These are phyloP conservation scores for Hyaloscypha variabilis DNA, from an alignment of 495 filamentous ascomycete genomes.

Conservation along the genomic window DNA sequence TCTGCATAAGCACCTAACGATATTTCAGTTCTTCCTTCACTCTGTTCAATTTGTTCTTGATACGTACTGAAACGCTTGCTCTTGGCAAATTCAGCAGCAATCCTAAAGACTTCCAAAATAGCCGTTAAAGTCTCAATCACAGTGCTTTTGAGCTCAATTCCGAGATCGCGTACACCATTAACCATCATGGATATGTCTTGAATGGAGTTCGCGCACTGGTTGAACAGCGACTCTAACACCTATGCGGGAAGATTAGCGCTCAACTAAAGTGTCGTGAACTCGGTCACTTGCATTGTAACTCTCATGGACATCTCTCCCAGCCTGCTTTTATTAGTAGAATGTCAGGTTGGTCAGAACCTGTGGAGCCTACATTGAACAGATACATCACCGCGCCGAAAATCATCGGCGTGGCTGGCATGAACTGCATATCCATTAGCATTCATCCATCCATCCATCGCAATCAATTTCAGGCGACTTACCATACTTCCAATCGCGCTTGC, in stretches of 20 bases:
- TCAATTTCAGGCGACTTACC: conserved; percentile 1
- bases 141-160: background rate
- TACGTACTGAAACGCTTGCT: conserved; percentile 2
- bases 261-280: background rate
- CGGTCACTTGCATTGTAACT: background rate
- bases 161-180: background rate
- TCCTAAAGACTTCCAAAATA: conserved; percentile 9
- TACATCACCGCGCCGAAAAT: conserved; percentile 14
- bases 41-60: background rate
- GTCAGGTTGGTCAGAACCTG: background rate
- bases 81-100: conserved; percentile 2
- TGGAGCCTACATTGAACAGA: conserved; percentile 8
- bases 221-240: background rate
- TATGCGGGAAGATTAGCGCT: background rate
- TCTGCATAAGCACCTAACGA: background rate
- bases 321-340: background rate
- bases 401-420: conserved; percentile 8
- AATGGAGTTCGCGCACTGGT: conserved; percentile 1
- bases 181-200: conserved; percentile 5
- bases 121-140: conserved; percentile 4
- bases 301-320: background rate
- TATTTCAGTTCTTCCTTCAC: conserved; percentile 4
- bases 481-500: conserved; percentile 10
- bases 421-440: conserved; percentile 7
- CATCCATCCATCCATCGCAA: background rate